Evolutionary conservation across 2,329 filamentous ascomycete species (phyloP), one percentile per base, ranked within the genome.

Genomic region (Metarhizium humberi): DNA sequence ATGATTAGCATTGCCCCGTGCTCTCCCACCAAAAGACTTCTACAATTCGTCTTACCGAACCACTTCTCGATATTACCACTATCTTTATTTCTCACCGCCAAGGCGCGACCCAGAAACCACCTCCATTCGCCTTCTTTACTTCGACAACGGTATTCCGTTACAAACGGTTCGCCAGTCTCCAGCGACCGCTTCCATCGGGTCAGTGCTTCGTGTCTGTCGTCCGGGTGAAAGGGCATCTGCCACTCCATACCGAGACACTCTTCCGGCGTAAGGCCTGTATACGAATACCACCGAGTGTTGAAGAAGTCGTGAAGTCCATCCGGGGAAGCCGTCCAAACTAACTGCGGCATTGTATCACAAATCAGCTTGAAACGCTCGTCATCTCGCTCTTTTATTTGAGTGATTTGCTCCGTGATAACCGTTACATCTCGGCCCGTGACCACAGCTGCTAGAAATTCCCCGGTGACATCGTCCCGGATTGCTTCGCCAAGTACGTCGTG

Each of bases 201-300:
- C 3, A 65, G 63, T 0, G 82, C 78, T n/a, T 77, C 73, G 0
- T 71, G 61, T 67, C 87, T 74, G 59, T 92, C 88, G 32, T 91
- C 87, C 0, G 81, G 80, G 61, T 91, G 87, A 59, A 90, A 87
- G 0, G 82, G 77, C 3, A 75, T 70, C 62, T 75, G 72, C 85
- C 86, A 90, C 2, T 78, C 79, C 34, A 74, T 64, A 0, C 86
- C 87, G 2, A 86, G 61, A 30, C 82, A 87, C 10, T 84, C 73
- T 48, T 86, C 80, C 10, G 77, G 74, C 0, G 76, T 78, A 29
- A 90, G 69, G 0, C 88, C 86, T 0, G 88, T 92, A 62, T 88
- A 92, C n/a, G 82, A 79, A 63, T 88, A 89, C 86, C 88, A 92
- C n/a, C 85, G 75, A 50, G 82, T 80, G 56, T 87, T 88, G 68